phyloP scores from a whole-genome alignment of 306 rosid genomes.

The Lagenaria siceraria region DNA sequence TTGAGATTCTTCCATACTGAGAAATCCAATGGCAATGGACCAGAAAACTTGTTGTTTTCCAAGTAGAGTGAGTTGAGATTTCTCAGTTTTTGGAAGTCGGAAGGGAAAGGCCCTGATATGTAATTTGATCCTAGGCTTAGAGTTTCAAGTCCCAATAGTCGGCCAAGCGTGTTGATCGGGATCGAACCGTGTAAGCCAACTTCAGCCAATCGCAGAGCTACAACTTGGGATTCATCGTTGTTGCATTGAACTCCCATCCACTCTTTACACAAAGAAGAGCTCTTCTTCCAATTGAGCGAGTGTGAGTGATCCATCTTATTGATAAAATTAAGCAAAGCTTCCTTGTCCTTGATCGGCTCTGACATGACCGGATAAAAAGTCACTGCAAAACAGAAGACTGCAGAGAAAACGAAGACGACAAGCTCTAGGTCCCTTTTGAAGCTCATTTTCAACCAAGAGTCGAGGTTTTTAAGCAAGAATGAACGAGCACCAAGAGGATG shows the following conservation, averaged over 20 bases:
- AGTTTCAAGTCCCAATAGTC: slow-evolving; percentile 40
- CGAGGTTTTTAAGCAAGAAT: background rate
- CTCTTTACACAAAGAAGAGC: slow-evolving; percentile 42
- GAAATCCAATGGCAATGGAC: slow-evolving; percentile 68
- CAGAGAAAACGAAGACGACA: slow-evolving; percentile 15
- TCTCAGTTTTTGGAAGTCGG: slow-evolving; percentile 50
- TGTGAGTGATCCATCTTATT: slow-evolving; percentile 37
- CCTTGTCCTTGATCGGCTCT: slow-evolving; percentile 54
- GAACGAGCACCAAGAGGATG: background rate
- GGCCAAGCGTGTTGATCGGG: slow-evolving; percentile 60
- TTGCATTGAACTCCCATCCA: slow-evolving; percentile 82
- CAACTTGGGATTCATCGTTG: slow-evolving; percentile 34
- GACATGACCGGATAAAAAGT: slow-evolving; percentile 22
- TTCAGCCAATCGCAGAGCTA: slow-evolving; percentile 48
- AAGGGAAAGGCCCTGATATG: slow-evolving; percentile 69
- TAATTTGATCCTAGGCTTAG: slow-evolving; percentile 61
- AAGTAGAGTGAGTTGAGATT: slow-evolving; percentile 49
- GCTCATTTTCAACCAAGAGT: slow-evolving; percentile 29
- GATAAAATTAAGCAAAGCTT: slow-evolving; percentile 69
- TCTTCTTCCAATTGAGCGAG: slow-evolving; percentile 48
- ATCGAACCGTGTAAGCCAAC: slow-evolving; percentile 57
- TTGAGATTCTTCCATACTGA: slow-evolving; percentile 68
- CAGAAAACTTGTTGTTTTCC: slow-evolving; percentile 56
- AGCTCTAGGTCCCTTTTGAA: slow-evolving; percentile 13
- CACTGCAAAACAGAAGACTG: slow-evolving; percentile 20